Evolutionary conservation across 176 grass and related monocot species (phyloP).

Genomic region (Raddia distichophylla): DNA sequence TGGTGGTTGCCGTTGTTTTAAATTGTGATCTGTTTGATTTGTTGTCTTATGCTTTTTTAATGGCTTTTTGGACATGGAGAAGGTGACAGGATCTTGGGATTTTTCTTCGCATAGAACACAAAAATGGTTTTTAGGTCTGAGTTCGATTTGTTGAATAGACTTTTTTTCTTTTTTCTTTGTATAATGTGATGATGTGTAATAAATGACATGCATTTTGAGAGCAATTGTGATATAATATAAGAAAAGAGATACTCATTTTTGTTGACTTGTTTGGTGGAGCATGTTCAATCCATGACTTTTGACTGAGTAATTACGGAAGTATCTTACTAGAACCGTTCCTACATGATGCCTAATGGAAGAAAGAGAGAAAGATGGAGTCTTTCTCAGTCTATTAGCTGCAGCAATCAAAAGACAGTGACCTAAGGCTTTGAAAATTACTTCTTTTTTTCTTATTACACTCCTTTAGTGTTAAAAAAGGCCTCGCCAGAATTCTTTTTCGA

Average conservation of each 20-base stretch:
- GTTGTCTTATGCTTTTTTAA: neutral
- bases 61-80: neutral
- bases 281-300: constrained; percentile 33
- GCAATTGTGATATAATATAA: neutral
- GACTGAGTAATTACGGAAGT: constrained; percentile 18
- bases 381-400: constrained; percentile 30
- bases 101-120: neutral
- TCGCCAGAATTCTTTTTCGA: neutral
- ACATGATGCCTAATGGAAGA: constrained; percentile 9
- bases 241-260: neutral
- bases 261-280: constrained; percentile 21
- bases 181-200: neutral
- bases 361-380: constrained; percentile 17
- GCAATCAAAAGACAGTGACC: constrained; percentile 41
- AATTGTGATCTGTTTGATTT: constrained; percentile 15
- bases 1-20: constrained; percentile 15
- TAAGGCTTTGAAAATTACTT: constrained; percentile 9
- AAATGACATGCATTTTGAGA: neutral
- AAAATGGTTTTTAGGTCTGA: neutral
- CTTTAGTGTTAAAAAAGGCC: constrained; percentile 21
- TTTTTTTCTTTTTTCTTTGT: neutral
- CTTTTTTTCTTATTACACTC: neutral
- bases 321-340: constrained; percentile 15
- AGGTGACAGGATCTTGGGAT: neutral
- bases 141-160: neutral